Base-by-base conservation (phyloP, 2,329 filamentous ascomycete species). In the Akanthomyces dipterigenus region DNA sequence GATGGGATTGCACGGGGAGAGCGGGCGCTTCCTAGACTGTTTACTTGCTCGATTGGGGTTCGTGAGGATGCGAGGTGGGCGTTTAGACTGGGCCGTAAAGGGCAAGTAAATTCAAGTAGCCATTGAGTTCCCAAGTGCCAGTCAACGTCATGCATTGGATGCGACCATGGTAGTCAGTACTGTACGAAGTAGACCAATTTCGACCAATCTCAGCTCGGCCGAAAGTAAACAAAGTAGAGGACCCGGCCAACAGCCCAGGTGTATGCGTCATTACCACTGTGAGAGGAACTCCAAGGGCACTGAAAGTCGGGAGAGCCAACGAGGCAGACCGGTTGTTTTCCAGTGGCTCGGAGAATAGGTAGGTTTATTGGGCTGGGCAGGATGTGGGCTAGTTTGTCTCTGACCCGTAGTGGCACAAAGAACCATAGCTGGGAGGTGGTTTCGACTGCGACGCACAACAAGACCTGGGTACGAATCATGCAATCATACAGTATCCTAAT, bases 1-100 rank as follows among this genome's bases (percentile, higher is more conserved):
- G 38, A 60, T 54, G 38, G 28, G 6, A 46, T 36, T 14, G 2
- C 28, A 46, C 26, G 48, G 57, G 40, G 26, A 34, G 5, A 46
- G 49, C 46, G 49, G 56, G 56, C 57, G 57, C 40, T 54, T 46
- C 36, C 40, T 18, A 38, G 36, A 60, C 16, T 60, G 40, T 60
- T 60, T 60, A 60, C 46, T 53, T 36, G 36, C 57, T 46, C 14
- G 28, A 34, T 51, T 49, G 43, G 45, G n/a, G 45, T 16, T 57
- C 24, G 14, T 28, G 16, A 48, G 18, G 31, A n/a, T 20, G 20
- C 55, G n/a, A 46, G 20, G 54, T 20, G 20, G 42, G 14, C 24
- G 22, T 55, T 24, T 3, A 18, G 53, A 31, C 38, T 43, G 7
- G 11, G 5, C 9, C n/a, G 11, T 7, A n/a, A 45, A 55, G 11